These are phyloP conservation scores for Termitomyces sp. DNA, from an alignment of 768 basidiomycete species.

Conservation along the genomic window DNA sequence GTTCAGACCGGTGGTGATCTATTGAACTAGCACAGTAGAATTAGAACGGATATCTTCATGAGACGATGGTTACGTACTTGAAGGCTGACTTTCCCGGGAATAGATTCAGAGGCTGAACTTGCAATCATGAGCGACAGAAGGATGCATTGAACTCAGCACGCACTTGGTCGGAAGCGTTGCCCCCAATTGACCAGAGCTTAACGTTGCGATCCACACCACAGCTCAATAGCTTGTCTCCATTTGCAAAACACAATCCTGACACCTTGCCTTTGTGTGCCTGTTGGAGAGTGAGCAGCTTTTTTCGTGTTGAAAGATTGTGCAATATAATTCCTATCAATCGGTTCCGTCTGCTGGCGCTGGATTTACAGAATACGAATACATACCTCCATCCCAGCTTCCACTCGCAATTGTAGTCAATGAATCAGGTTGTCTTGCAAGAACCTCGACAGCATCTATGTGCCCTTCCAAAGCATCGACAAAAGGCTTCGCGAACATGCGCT, in stretches of 20 bases:
- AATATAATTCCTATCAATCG: constrained; percentile 65
- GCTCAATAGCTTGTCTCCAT: constrained; percentile 56
- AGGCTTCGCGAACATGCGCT: constrained; percentile 96
- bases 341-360: not conserved
- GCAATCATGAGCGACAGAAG: not conserved
- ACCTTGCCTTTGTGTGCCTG: constrained; percentile 83
- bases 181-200: constrained; percentile 68
- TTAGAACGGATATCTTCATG: not conserved
- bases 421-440: constrained; percentile 65
- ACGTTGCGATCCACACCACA: constrained; percentile 82
- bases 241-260: constrained; percentile 73
- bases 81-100: constrained; percentile 87
- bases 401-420: constrained; percentile 79
- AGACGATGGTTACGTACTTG: constrained; percentile 51
- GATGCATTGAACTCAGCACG: constrained; percentile 4
- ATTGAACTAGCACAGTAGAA: constrained; percentile 56
- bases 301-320: constrained; percentile 67
- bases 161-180: constrained; percentile 28
- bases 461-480: constrained; percentile 89
- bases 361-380: constrained; percentile 22
- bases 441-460: constrained; percentile 92
- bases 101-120: constrained; percentile 58
- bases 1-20: constrained; percentile 86
- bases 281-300: constrained; percentile 49
- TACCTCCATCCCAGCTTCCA: constrained; percentile 95